Evolutionary conservation across 2,329 filamentous ascomycete genomes (phyloP), one percentile per base, ranked within the genome.

Genomic region (Venturia oleaginea): DNA sequence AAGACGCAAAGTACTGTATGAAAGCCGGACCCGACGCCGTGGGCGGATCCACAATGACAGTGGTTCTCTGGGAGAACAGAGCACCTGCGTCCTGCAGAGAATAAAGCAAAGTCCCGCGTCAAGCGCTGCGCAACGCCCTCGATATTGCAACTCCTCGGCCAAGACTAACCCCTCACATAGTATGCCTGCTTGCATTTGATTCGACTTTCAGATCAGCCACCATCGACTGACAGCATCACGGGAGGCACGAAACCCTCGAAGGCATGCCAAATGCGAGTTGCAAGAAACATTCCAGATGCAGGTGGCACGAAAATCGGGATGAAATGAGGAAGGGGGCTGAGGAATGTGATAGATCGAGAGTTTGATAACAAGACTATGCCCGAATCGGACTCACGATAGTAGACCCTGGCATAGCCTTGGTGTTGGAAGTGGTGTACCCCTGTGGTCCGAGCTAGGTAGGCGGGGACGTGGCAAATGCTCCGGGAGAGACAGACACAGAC

Each of bases 301-400:
- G n/a, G n/a, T n/a, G n/a, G n/a, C n/a, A n/a, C n/a, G n/a, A n/a
- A n/a, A n/a, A n/a, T n/a, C n/a, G n/a, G n/a, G n/a, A n/a, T n/a
- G n/a, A n/a, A n/a, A n/a, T n/a, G n/a, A n/a, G n/a, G n/a, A n/a
- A n/a, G n/a, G 51, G 51, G 51, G 51, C 27, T 55, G 48, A 55
- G 27, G 48, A 34, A 57, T 57, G 51, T 57, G 51, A 57, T 57
- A 57, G 51, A 57, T 57, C 51, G 27, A 57, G 27, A 57, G 7
- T 57, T 34, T n/a, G 51, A 4, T n/a, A 57, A 57, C 30, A 15
- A 19, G 7, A n/a, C 51, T 13, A 57, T 32, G 27, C 51, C 17
- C 2, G 17, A 57, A 32, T 4, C 1, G 30, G 51, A 34, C 51
- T 57, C 51, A 57, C 51, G 51, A 57, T 57, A 57, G 51, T 11